Conservation (phyloP, 371 early-diverging fungal species). For the Rhizopus stolonifer region DNA sequence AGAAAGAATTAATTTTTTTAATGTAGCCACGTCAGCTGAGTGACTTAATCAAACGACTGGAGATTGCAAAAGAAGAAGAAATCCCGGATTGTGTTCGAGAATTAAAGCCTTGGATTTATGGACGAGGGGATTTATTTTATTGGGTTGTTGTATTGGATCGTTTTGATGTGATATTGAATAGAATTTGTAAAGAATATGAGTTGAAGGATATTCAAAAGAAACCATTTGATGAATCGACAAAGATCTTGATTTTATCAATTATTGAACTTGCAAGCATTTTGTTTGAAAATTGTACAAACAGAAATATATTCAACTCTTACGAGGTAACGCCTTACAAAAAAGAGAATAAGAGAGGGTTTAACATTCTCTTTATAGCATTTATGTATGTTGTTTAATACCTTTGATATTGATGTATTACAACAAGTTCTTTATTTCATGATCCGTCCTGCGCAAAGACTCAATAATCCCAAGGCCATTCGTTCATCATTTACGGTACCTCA, state of each 20-base stretch:
- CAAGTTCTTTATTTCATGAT: constrained; percentile 71
- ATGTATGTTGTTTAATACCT: constrained; percentile 57
- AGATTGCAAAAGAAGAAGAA: constrained; percentile 54
- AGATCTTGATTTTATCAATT: constrained; percentile 67
- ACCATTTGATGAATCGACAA: constrained; percentile 55
- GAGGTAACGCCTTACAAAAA: constrained; percentile 62
- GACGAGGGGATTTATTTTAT: constrained; percentile 90
- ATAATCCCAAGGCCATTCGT: constrained; percentile 68
- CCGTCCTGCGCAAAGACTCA: constrained; percentile 82
- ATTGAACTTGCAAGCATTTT: constrained; percentile 75
- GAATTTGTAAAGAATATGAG: constrained; percentile 61
- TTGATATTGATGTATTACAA: constrained; percentile 75
- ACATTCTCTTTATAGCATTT: constrained; percentile 2
- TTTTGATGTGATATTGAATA: constrained; percentile 82
- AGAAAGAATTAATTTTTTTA: not conserved
- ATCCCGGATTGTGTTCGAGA: constrained; percentile 54
- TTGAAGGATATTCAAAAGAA: constrained; percentile 61
- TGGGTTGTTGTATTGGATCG: constrained; percentile 94
- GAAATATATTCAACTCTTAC: constrained; percentile 89
- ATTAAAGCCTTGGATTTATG: constrained; percentile 71
- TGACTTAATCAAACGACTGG: constrained; percentile 56
- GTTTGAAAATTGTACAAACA: constrained; percentile 93
- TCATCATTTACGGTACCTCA: constrained; percentile 64
- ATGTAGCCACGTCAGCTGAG: constrained; percentile 58
- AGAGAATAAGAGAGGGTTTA: not conserved